Evolutionary conservation across 2,329 filamentous ascomycete genomes (phyloP), one percentile per base, ranked within the genome.

Genomic region (Elsinoe fawcettii): DNA sequence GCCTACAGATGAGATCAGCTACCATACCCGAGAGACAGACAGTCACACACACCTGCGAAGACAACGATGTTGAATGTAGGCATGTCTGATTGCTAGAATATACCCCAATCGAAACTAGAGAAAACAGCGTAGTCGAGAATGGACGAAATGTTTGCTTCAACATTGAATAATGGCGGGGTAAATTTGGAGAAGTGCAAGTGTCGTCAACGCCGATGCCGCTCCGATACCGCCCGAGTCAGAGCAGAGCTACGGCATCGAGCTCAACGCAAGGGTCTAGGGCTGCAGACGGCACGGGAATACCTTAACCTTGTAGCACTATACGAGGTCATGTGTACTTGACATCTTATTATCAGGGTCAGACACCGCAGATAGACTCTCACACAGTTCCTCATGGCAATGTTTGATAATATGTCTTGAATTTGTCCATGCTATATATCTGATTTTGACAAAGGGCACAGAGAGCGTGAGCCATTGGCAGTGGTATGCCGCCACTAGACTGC

Each of bases 41-140:
- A 27, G 23, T 25, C 8, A 22, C 37, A 61, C 64, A 47, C 56
- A 67, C 88, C 88, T 55, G 74, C 86, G 71, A 92, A 88, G 59
- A 92, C 86, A 61, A 91, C 87, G 70, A 91, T 87, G 63, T 89
- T 89, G 70, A 83, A 85, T 53, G 81, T 78, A 64, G 84, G 73
- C 87, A 90, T 90, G 59, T 65, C 78, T 5, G 14, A 5, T 37
- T 37, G 34, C 34, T n/a, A 37, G 14, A 7, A 12, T 37, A 3
- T 12, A 14, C 3, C 3, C 56, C 14, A 23, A 22, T 32, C 36
- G 37, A 11, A 16, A 22, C 39, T 36, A 23, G 16, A 18, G 20
- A n/a, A 5, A 2, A 32, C 3, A 16, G 32, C 3, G 22, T 7
- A 53, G 20, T 22, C 16, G n/a, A 9, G 14, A 12, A 20, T 27